Base-by-base conservation (phyloP, 2,329 filamentous ascomycete genomes). In the Malbranchea cinnamomea region DNA sequence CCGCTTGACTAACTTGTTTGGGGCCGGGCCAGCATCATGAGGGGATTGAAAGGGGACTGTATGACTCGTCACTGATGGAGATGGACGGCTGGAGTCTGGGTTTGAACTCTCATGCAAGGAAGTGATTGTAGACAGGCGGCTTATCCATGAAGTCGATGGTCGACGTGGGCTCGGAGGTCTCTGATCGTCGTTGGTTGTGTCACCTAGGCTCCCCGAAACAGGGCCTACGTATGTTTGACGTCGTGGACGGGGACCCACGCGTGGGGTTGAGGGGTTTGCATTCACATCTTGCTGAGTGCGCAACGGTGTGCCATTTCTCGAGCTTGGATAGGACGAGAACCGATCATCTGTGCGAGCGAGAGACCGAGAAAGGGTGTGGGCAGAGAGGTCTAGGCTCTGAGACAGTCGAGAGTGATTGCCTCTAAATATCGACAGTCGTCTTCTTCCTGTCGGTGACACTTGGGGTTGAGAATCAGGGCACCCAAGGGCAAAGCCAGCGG, bases 1-100 rank as follows among this genome's bases (percentile, higher is more conserved):
- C 23, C 71, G 64, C 51, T 76, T 77, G 31, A 76, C 66, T 6
- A 76, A 58, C 49, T 71, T 74, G 52, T 76, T 76, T 14, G 65
- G 66, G 14, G 40, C 37, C 40, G 50, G 47, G 36, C 45, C 45
- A 33, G 45, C 41, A 32, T 43, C 43, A 26, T 25, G 31, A 18
- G 47, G 37, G 13, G 48, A 41, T 25, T 41, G 43, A 35, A 32
- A 65, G 43, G 67, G 65, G 25, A 60, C 63, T 12, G 56, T 62
- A 14, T 67, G 68, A 31, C 60, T 62, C 52, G 65, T 66, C 31
- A 68, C 49, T 4, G 65, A 64, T 10, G 67, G 60, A 5, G 68
- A 68, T 21, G 56, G 49, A 3, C 66, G 65, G 20, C 59, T 60
- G 28, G 65, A 62, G 31, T 54, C 62, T 22, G 62, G 57, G 20